These are phyloP conservation scores for Inga laurina DNA, from an alignment of 306 rosid species.

Conservation along the genomic window DNA sequence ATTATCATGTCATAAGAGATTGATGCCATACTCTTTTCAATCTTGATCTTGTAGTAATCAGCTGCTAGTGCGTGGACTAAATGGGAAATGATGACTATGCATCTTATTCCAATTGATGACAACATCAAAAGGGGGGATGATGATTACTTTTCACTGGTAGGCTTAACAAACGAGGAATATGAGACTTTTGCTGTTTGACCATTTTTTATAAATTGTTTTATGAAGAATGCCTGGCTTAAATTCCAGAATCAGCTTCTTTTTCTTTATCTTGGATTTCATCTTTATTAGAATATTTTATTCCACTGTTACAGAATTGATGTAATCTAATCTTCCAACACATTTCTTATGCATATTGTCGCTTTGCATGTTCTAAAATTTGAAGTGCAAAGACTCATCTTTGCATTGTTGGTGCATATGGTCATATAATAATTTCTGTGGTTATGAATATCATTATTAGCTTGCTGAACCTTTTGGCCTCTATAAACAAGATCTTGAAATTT, in stretches of 20 bases:
- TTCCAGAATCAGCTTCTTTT: neutral
- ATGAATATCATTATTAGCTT: too few relatives aligned
- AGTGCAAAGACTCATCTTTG: neutral
- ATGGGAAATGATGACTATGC: constrained; percentile 98
- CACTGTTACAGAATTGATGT: neutral
- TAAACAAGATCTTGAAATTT: too few relatives aligned
- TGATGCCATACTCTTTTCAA: constrained; percentile 12
- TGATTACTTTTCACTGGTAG: constrained; percentile 79
- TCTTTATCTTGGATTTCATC: neutral
- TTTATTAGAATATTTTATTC: neutral
- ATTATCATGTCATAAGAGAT: constrained; percentile 1
- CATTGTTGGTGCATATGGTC: too few relatives aligned
- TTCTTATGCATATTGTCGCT: neutral
- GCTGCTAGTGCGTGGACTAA: constrained; percentile 94
- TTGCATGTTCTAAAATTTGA: too few relatives aligned
- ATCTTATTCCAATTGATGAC: constrained; percentile 84
- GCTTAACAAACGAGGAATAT: constrained; percentile 25
- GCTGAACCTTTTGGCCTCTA: too few relatives aligned
- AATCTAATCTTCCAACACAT: neutral
- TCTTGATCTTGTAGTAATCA: too few relatives aligned
- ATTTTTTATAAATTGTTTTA: neutral
- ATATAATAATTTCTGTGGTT: too few relatives aligned
- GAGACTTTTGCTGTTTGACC: neutral
- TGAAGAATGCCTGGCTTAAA: neutral
- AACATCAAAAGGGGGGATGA: constrained; percentile 80